These are phyloP conservation scores for Wilhelminamyces savonicus DNA, from an alignment of 805 yeast genomes.

Conservation along the genomic window DNA sequence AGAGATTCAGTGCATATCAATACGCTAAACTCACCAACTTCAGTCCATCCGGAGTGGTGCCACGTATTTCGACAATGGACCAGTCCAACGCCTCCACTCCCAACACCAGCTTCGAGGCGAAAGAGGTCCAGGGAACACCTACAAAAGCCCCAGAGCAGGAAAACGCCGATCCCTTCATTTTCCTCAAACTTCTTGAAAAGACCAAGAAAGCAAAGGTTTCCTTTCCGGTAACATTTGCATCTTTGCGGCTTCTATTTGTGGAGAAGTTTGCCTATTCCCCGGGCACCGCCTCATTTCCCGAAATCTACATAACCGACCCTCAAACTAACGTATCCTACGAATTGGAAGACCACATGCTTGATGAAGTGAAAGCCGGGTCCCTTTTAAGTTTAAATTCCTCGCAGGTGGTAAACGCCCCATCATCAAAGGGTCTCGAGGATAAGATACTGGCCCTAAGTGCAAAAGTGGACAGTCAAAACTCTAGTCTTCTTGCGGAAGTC, in stretches of 20 bases:
- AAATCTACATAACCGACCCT: conserved; percentile 64
- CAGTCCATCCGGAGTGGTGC: conserved; percentile 8
- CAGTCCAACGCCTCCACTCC: not conserved
- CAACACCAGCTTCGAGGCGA: conserved; percentile 1
- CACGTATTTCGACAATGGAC: conserved; percentile 4
- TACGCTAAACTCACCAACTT: conserved; percentile 63
- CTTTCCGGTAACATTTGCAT: conserved; percentile 44
- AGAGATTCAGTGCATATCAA: conserved; percentile 90
- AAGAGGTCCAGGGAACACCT: conserved; percentile 4
- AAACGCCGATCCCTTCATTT: conserved; percentile 21
- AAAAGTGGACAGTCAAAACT: conserved; percentile 4
- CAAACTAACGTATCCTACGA: conserved; percentile 63
- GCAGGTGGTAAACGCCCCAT: no score
- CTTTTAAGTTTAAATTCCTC: conserved; percentile 55
- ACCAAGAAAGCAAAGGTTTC: conserved; percentile 49
- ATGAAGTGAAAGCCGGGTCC: conserved; percentile 54
- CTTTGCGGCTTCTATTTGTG: conserved; percentile 66
- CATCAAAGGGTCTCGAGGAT: conserved; percentile 3
- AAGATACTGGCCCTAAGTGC: conserved; percentile 3
- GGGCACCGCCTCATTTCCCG: conserved; percentile 65
- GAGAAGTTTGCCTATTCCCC: conserved; percentile 86
- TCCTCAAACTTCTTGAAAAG: conserved; percentile 43
- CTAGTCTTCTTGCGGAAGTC: conserved; percentile 6
- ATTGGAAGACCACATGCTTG: conserved; percentile 62
- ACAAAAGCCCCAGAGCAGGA: not conserved